These are phyloP conservation scores for Cyberlindnera sargentensis DNA, from an alignment of 805 yeast genomes.

Conservation along the genomic window DNA sequence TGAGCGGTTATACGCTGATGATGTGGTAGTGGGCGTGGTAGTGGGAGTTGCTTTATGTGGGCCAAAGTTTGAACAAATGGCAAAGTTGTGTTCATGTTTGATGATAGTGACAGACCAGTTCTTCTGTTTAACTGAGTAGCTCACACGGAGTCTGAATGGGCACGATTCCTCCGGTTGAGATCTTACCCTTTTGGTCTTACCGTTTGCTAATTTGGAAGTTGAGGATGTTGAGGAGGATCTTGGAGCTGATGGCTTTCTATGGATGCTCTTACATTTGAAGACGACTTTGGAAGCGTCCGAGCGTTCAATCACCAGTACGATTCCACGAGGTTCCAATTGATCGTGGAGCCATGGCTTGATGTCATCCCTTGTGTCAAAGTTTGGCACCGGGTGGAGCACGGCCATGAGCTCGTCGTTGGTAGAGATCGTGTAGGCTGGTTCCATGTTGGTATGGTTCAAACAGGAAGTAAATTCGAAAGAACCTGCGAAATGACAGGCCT, in stretches of 20 bases:
- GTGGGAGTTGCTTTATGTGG: constrained; percentile 5
- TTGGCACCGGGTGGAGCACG: constrained; percentile 22
- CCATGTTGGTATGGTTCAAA: background rate
- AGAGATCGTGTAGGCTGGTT: constrained; percentile 9
- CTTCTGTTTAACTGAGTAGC: constrained; percentile 22
- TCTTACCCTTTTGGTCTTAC: constrained; percentile 17
- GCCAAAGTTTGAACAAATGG: constrained; percentile 21
- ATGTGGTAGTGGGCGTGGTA: constrained; percentile 6
- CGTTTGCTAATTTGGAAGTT: constrained; percentile 4
- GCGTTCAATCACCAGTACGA: constrained; percentile 26
- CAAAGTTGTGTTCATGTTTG: constrained; percentile 19
- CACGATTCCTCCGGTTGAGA: constrained; percentile 21
- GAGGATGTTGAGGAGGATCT: constrained; percentile 7
- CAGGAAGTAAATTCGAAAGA: too few relatives aligned
- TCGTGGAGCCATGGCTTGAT: constrained; percentile 24
- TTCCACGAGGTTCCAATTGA: constrained; percentile 16
- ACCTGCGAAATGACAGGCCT: background rate
- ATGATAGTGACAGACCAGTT: constrained; percentile 21
- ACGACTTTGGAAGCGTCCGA: constrained; percentile 26
- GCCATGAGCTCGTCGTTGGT: constrained; percentile 20
- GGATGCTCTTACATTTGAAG: constrained; percentile 27
- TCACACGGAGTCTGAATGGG: constrained; percentile 25
- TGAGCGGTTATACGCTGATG: constrained; percentile 7
- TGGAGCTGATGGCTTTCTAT: constrained; percentile 17
- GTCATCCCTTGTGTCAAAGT: constrained; percentile 19